Base-by-base conservation (phyloP, 768 basidiomycete genomes). In the Suillus sp. region DNA sequence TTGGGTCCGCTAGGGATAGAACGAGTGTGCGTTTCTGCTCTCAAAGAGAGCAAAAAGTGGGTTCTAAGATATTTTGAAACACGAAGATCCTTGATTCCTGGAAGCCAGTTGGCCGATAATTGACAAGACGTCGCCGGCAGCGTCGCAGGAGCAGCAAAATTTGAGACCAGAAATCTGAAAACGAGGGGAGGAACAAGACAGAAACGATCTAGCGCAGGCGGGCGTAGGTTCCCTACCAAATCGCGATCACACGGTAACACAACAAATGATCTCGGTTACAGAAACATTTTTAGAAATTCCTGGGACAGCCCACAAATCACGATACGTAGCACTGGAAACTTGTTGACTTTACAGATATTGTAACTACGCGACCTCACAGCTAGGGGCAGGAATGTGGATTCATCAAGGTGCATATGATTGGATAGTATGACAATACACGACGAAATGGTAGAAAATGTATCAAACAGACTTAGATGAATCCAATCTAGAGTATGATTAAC, bases 401-500 rank as follows among this genome's bases (percentile, higher is more conserved):
- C 35, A 35, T 35, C 34, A 30, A 32, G 27, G 53, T 13, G 60
- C 54, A 62, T 65, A 57, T 25, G 43, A 51, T 60, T 65, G 54
- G 35, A 66, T 64, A 71, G 62, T 14, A 63, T 30, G 40, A 45
- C 30, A 32, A 37, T 16, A 61, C 37, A 27, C 40, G 25, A 57
- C 37, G 11, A 34, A 42, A 51, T 25, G 27, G 54, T 27, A 45
- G 47, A 60, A 62, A 25, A 43, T 27, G 40, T 43, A 58, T 50
- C 54, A 56, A n/a, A 56, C 53, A 57, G 61, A 59, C 68, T 84
- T 87, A 95, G 81, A 96, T 96, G 86, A 96, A 95, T 69, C 94
- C 94, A 78, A 96, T 96, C 93, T 95, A 54, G 22, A 55, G 59
- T 42, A 35, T 25, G 25, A 11, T 8, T 35, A 43, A 55, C 42